Base-by-base conservation (phyloP, 768 basidiomycete genomes). In the Porpolomopsis calyptriformis region DNA sequence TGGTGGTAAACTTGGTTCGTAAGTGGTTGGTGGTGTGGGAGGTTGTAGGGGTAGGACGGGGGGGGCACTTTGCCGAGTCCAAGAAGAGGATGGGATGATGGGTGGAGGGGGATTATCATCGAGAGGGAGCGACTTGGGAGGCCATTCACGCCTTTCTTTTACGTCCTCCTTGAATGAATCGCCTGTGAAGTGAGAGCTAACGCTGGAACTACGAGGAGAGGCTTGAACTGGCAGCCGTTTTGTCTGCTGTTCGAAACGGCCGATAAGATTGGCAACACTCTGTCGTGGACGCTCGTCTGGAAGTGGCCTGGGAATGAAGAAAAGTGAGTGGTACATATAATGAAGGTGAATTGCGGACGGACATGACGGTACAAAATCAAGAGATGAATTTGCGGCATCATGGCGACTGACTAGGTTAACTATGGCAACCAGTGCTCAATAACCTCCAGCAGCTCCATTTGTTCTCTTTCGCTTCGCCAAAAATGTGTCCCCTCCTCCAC, bases 181-280 rank as follows among this genome's bases (percentile, higher is more conserved):
- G 35, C 77, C 74, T 6, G 77, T 72, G 45, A 65, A 66, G 53
- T 85, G 76, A 23, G 82, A 82, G 16, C 80, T 85, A n/a, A 76
- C 70, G 53, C 79, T 26, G 80, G 49, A 83, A 74, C 12, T 76
- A 69, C 24, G 72, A 63, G 49, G 57, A 22, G 72, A 57, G 14
- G 53, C 55, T 23, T 71, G 58, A 8, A 66, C 53, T 3, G 77
- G 64, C 54, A 76, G 73, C 41, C 78, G 76, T 60, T 85, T 89
- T 46, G 72, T 79, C 65, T 85, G 81, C 55, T 77, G 84, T 62
- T 91, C 88, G 54, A 91, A 91, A 48, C 83, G 76, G 43, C 88
- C 88, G 57, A 91, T 91, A 65, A 91, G 81, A 60, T 89, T 91
- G 52, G 88, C 88, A 40, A 91, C 88, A 56, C 82, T 86, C 60